Percentiles rank a stretch among this genome's conserved stretches.
Conservation (phyloP, 306 rosid species). For the Erythrophleum fordii region DNA sequence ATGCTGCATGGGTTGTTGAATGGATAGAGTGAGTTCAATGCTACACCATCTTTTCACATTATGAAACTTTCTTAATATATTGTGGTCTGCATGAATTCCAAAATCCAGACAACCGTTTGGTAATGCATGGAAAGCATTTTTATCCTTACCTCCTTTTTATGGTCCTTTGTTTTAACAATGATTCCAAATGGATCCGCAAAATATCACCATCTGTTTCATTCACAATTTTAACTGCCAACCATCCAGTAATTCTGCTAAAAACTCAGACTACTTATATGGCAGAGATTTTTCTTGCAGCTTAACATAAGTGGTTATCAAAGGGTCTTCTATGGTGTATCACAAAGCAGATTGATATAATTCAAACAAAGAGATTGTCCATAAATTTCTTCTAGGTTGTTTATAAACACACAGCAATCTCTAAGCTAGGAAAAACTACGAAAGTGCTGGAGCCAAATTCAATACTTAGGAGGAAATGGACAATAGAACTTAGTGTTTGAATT, state of each 20-base stretch:
- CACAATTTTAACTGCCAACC: slow-evolving; percentile 24
- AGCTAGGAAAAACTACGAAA: not conserved
- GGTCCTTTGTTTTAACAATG: not conserved
- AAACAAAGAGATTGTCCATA: not conserved
- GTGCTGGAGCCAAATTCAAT: not conserved
- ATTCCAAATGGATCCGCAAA: slow-evolving; percentile 12
- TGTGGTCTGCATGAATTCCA: slow-evolving; percentile 23
- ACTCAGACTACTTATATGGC: not conserved
- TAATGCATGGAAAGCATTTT: not conserved
- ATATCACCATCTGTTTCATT: slow-evolving; percentile 10
- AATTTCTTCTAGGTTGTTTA: not conserved
- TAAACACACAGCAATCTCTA: not conserved
- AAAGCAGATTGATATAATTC: not conserved
- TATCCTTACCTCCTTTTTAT: not conserved
- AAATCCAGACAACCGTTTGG: slow-evolving; percentile 12
- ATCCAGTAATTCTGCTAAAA: slow-evolving; percentile 8
- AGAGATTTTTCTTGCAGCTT: not conserved
- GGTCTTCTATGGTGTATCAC: not conserved
- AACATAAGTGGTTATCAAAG: not conserved
- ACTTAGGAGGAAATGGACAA: not conserved
- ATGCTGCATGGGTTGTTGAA: not conserved
- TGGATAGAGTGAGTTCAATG: not conserved
- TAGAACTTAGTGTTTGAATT: not conserved
- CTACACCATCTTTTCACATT: not conserved
- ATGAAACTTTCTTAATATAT: not conserved